Base-by-base conservation (phyloP, 2,329 filamentous ascomycete genomes). In the Aspergillus proliferans region DNA sequence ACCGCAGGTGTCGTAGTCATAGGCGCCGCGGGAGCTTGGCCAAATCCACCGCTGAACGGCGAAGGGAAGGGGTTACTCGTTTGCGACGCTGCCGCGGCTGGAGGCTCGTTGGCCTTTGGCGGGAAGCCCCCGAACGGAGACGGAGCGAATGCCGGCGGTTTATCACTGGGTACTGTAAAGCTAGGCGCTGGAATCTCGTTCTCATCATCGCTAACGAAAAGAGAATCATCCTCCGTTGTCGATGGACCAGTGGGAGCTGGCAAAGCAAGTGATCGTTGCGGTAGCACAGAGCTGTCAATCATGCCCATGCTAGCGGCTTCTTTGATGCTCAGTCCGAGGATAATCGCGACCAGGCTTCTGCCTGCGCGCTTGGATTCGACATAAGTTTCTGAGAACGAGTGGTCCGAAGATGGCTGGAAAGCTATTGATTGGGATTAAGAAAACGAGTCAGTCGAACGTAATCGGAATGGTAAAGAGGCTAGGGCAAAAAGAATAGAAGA, bases 321-420 rank as follows among this genome's bases (percentile, higher is more conserved):
- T 41, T 68, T 67, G 42, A 83, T 73, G 41, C 67, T 75, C 61
- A 82, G 67, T 12, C 81, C 81, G 57, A 78, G 73, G 47, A 84
- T 77, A 24, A 85, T 66, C 7, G 81, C 77, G 19, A 76, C 74
- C n/a, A 82, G 63, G 2, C 71, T 76, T 55, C 82, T 74, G 19
- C 75, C 73, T 48, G 73, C 70, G 36, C 81, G 75, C 63, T 85
- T 85, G 22, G 67, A 66, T 59, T 85, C 82, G 14, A 85, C 82
- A 45, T 79, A 69, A 4, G 56, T 67, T 18, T 75, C 64, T 0
- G 79, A 82, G 52, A 78, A 80, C 14, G 70, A 67, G 54, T 83
- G 81, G 28, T 73, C 71, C n/a, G 70, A 69, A 28, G 71, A 70
- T 12, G 70, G 67, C 50, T 67, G 65, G 43, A 73, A 72, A 42